Evolutionary conservation across 1,284 basidiomycete species (phyloP), one percentile per base, ranked within the genome.

Genomic region (Cutaneotrichosporon curvatum): DNA sequence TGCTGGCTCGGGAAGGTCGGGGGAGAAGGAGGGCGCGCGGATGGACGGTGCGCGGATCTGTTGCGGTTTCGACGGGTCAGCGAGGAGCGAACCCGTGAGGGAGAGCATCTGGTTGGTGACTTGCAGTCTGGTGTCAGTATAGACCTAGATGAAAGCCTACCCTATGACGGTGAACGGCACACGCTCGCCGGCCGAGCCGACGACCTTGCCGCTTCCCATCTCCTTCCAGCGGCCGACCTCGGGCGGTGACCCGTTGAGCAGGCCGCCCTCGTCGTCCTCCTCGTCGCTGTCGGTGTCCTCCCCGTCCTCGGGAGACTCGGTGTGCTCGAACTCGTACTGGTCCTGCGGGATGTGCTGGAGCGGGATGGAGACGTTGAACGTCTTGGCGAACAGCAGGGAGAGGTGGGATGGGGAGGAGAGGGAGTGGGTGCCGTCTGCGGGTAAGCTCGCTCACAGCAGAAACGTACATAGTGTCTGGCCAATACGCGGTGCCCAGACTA

Each of bases 331-430:
- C 53, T 84, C 80, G 82, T 85, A 97, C 43, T 80, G 72, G 39
- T 85, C 82, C 19, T 71, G 75, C 3, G 83, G 87, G 62, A 98
- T 88, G 69, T 98, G 94, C 62, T 87, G 81, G 45, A 87, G 81
- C 1, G 91, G 89, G 68, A 98, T 96, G 8, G 90, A 92, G 14
- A 90, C 88, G 70, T 98, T 98, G 78, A 98, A 98, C 7, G 89
- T 94, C 46, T 84, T 84, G 62, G 95, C 88, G 4, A 96, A 78
- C 43, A 98, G 84, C 11, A 98, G 76, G 0, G 91, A 90, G 45
- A 98, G 78, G 63, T 97, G 94, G 51, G 94, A 91, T 0, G 94
- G 91, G 1, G 91, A 95, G 50, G 82, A 91, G 19, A 97, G 77
- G 53, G 83, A 92, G 51, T 97, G 81, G 50, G 81, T 84, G 6